Conservation (phyloP, 495 filamentous ascomycete genomes). For the Bryoglossum gracile region DNA sequence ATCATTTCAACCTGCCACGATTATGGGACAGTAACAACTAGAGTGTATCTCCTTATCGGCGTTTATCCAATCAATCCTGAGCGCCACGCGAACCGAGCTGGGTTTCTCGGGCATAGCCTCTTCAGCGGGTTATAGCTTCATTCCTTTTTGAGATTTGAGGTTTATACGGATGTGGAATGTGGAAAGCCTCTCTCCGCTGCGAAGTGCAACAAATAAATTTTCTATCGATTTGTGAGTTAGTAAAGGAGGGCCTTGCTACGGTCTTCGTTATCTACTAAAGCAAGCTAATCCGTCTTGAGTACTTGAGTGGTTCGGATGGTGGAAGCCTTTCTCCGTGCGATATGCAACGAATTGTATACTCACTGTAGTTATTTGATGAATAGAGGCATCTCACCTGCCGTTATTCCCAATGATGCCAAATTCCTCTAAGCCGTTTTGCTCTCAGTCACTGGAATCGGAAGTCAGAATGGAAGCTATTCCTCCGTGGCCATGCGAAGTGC, state of each 20-base stretch:
- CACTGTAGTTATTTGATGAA: no score
- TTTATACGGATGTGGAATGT: neutral
- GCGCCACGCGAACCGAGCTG: neutral
- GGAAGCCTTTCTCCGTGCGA: constrained; percentile 8
- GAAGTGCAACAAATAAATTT: constrained; percentile 10
- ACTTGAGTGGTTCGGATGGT: neutral
- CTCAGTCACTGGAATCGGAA: no score
- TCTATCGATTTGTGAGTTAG: neutral
- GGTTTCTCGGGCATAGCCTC: neutral
- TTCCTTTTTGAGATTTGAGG: neutral
- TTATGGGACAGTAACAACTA: neutral
- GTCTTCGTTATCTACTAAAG: neutral
- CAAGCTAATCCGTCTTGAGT: neutral
- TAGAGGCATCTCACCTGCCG: no score
- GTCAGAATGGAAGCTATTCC: no score
- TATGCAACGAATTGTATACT: constrained; percentile 3
- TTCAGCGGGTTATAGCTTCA: neutral
- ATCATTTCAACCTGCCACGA: neutral
- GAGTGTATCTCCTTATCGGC: neutral
- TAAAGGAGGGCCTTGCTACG: neutral
- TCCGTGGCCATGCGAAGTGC: no score
- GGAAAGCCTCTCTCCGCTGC: constrained; percentile 8
- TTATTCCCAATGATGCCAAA: no score
- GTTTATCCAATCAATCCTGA: constrained; percentile 5
- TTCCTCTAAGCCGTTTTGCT: no score